Evolutionary conservation across 176 grass and related monocot species (phyloP), one percentile per base, ranked within the genome.

Genomic region (Musa acuminata): DNA sequence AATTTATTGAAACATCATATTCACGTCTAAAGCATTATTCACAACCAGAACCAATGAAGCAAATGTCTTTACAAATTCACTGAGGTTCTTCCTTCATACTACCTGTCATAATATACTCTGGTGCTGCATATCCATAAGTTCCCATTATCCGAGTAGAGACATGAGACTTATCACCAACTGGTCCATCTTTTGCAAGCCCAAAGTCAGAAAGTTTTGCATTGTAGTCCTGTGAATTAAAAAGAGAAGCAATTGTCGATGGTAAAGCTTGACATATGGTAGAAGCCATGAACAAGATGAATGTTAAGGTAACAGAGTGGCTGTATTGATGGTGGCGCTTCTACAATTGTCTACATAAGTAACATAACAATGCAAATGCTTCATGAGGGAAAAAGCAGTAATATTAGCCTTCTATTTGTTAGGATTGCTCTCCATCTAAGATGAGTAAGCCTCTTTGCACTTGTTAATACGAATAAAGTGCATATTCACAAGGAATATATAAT

Each of bases 191-290:
- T 80, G 85, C 85, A 65, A 87, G 80, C 25, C 85, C 85, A 76
- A 87, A 87, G 80, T 87, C 85, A 83, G 85, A 87, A 74, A 87
- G 64, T 71, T 87, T 87, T 51, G 85, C 85, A 76, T 87, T 87
- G 85, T 80, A 87, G 8, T 87, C 85, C 85, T 87, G 27, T 11
- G 75, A 74, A 11, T 9, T 24, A 64, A 13, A 43, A 64, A 51
- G 17, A 64, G 9, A 52, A 17, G 4, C 25, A 75, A 70, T 43
- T 43, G 35, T 43, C 35, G 4, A 6, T 43, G 35, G 3, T 43
- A 43, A 5, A 43, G 35, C 35, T 43, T 43, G 35, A 43, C 35
- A 43, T 43, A 43, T 43, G 35, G 35, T 43, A 43, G 35, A 43
- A 43, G 35, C 35, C 35, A 43, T 43, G 35, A 43, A 43, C 5